phyloP scores from a whole-genome alignment of 169 alveolate genomes.

The Eimeria acervulina region DNA sequence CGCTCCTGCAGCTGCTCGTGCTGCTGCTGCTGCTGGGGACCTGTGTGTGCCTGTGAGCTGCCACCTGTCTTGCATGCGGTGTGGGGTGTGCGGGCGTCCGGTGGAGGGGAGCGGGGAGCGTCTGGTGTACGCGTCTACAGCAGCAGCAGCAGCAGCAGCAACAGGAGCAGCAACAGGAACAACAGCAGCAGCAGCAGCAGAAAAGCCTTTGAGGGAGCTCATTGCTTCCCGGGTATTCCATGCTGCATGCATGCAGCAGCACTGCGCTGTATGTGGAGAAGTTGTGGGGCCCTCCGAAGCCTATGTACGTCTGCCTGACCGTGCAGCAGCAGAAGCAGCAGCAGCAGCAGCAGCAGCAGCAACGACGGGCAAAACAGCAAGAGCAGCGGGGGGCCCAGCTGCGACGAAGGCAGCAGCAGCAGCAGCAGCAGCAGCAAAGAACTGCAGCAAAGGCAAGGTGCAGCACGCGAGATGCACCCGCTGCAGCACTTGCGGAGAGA shows the following conservation, averaged over 20 bases:
- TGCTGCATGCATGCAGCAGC: slow-evolving; percentile 10
- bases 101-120: neutral
- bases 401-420: neutral
- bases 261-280: slow-evolving; percentile 17
- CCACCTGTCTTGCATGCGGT: slow-evolving; percentile 8
- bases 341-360: neutral
- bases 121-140: neutral
- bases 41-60: neutral
- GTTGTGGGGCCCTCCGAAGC: neutral
- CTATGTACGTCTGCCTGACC: neutral
- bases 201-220: neutral
- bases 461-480: slow-evolving; percentile 31
- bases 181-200: neutral
- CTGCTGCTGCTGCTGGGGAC: neutral
- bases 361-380: neutral
- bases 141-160: slow-evolving; percentile 7
- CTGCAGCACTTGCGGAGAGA: slow-evolving; percentile 34
- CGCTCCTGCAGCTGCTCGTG: neutral
- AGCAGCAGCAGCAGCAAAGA: no score
- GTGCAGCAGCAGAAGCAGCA: neutral
- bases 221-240: neutral
- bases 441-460: neutral
- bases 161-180: neutral
- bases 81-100: neutral
- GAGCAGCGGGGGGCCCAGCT: neutral